Base-by-base conservation (phyloP, 352 stramenopile genomes). In the Pythium apleroticum region DNA sequence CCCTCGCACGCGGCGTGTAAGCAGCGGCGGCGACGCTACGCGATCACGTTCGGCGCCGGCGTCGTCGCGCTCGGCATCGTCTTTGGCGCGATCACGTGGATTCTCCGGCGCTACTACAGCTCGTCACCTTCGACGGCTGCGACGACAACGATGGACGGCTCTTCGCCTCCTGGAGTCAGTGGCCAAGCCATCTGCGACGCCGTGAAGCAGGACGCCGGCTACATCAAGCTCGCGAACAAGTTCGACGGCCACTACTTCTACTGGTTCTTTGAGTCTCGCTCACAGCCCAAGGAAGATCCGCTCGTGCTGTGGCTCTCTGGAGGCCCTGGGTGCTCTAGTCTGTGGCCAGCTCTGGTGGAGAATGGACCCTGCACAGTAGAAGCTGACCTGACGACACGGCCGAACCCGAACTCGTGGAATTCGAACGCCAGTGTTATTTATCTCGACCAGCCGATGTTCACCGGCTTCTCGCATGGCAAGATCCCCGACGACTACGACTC, bases 281-380 rank as follows among this genome's bases (percentile, higher is more conserved):
- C 46, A 39, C 58, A 62, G n/a, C 63, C 72, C 3, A 22, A 65
- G 27, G 69, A 64, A 20, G 83, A 86, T 39, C 83, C 83, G 22
- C 60, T 91, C 11, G 70, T 91, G 19, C 69, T 91, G 6, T 91
- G 83, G 83, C 67, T 91, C 19, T 87, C 77, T 6, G 83, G 80
- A 19, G 83, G 83, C 14, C 83, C 80, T 4, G 83, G 83, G 0
- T 88, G 75, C 58, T 88, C 77, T 39, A 86, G 75, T 57, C 80
- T 89, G 68, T 73, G 76, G 67, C 72, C 77, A 4, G 61, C 88
- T 14, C 57, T 91, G 48, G 59, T 67, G 10, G 83, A 91, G 55
- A 90, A 90, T 58, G 83, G 83, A 30, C 83, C 83, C n/a, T 90
- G 81, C 49, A 58, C 65, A 19, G 66, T 91, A 0, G 65, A 85